Evolutionary conservation across 371 early-diverging fungal genomes (phyloP), one percentile per base, ranked within the genome.

Genomic region (Chytridium lagenaria): DNA sequence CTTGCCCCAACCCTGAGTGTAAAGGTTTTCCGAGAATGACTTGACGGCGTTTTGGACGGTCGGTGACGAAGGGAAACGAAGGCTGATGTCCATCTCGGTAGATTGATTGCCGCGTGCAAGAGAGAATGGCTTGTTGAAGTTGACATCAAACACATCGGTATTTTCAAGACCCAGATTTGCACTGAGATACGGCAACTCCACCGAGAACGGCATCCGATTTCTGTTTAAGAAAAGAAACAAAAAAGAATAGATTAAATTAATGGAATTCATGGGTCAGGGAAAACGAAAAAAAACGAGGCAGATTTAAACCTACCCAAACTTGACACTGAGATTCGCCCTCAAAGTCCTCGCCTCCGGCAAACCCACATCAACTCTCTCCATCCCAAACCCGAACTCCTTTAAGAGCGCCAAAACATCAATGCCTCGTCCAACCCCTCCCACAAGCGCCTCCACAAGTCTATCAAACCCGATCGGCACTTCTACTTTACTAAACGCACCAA

Each of bases 401-500:
- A 71, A 68, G 44, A 71, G 36, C 26, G 23, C 71, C 5, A 65
- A 30, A 5, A 66, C 57, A 59, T 70, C 69, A 59, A 72, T 50
- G 59, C 33, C 37, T 28, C 63, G 1, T 5, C 63, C 59, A 26
- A 68, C 65, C 23, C 50, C 61, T 33, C 71, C 69, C 12, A 78
- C 3, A 40, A 78, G 64, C 49, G 44, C 59, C 30, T 44, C 30
- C 28, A 73, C n/a, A 2, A 73, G 68, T 16, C 76, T 16, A 30
- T 51, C 50, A 19, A 75, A 40, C 10, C 26, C 37, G 40, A 77
- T 38, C 28, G 68, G 69, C 39, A 77, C 63, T 68, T 68, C 39
- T 33, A 71, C 71, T 34, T 72, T 57, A 65, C 51, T 67, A 71
- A 77, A 74, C 0, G 78, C 78, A 38, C 68, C 64, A 68, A 77